Evolutionary conservation across 2,329 filamentous ascomycete genomes (phyloP).

Genomic region (Apiospora phragmitis): DNA sequence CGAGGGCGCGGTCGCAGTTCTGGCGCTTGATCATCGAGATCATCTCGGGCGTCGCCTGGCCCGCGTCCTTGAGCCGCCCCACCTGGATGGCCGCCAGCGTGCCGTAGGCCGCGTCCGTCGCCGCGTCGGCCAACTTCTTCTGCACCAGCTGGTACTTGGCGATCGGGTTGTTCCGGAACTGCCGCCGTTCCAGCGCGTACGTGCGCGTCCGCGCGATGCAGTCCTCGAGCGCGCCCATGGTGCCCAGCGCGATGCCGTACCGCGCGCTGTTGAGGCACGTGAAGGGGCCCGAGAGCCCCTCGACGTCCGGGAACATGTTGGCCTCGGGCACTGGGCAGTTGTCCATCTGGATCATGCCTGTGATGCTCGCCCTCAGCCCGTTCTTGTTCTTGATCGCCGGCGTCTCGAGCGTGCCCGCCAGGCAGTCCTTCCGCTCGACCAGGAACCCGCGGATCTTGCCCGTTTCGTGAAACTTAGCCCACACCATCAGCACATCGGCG

Average conservation of each 20-base stretch:
- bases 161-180: slow-evolving; percentile 94
- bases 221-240: slow-evolving; percentile 92
- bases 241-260: slow-evolving; percentile 91
- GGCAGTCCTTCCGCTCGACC: slow-evolving; percentile 81
- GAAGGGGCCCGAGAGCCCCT: slow-evolving; percentile 87
- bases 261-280: slow-evolving; percentile 91
- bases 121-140: slow-evolving; percentile 94
- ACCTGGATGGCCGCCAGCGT: slow-evolving; percentile 90
- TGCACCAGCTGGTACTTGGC: slow-evolving; percentile 96
- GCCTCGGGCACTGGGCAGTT: slow-evolving; percentile 82
- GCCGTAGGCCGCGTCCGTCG: slow-evolving; percentile 87
- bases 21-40: slow-evolving; percentile 95
- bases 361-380: slow-evolving; percentile 87
- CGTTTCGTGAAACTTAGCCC: slow-evolving; percentile 89
- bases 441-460: slow-evolving; percentile 95
- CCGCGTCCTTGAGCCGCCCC: slow-evolving; percentile 87
- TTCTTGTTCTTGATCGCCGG: slow-evolving; percentile 95
- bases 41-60: slow-evolving; percentile 89
- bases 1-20: slow-evolving; percentile 89
- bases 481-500: slow-evolving; percentile 80
- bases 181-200: slow-evolving; percentile 89
- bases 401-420: slow-evolving; percentile 85
- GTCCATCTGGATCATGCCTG: slow-evolving; percentile 97
- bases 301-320: slow-evolving; percentile 92
- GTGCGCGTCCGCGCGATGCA: slow-evolving; percentile 77